A percentile compares a stretch with the other conserved stretches of the same genome.
phyloP scores from a whole-genome alignment of 495 filamentous ascomycete species.

The Penicillium steckii region DNA sequence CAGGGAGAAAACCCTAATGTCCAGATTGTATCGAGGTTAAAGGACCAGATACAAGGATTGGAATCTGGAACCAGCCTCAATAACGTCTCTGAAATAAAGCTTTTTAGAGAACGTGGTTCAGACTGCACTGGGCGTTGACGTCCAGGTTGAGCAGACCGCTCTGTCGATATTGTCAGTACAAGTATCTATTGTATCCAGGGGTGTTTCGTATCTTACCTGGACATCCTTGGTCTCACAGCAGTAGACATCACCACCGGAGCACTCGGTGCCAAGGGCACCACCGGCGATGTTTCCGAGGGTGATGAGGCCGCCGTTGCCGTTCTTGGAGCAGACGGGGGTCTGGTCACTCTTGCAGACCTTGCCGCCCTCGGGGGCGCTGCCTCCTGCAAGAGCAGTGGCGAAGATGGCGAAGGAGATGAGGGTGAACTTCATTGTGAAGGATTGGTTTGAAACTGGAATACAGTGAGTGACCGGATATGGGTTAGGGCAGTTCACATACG shows the following conservation, averaged over 20 bases:
- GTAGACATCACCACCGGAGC: constrained; percentile 16
- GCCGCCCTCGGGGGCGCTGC: not conserved
- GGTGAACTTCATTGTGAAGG: constrained; percentile 9
- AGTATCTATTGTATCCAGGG: not conserved
- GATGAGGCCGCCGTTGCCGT: constrained; percentile 16
- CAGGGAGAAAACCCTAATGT: no score
- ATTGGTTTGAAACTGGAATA: not conserved
- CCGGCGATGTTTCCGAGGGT: constrained; percentile 14
- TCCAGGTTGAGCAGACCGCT: constrained; percentile 7
- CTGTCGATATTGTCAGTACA: not conserved
- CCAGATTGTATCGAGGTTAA: no score
- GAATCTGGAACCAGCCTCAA: no score
- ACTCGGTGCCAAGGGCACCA: constrained; percentile 14
- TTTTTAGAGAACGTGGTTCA: constrained; percentile 11
- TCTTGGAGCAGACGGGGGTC: constrained; percentile 11
- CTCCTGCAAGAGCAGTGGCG: not conserved
- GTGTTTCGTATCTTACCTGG: not conserved
- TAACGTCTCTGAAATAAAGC: not conserved
- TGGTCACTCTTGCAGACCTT: constrained; percentile 8
- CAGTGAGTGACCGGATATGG: not conserved
- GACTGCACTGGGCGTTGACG: constrained; percentile 5
- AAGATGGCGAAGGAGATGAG: constrained; percentile 1
- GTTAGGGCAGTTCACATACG: not conserved
- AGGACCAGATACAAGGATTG: no score
- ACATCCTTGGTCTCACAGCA: constrained; percentile 11